phyloP scores from a whole-genome alignment of 768 basidiomycete species.

The Russula emetica region DNA sequence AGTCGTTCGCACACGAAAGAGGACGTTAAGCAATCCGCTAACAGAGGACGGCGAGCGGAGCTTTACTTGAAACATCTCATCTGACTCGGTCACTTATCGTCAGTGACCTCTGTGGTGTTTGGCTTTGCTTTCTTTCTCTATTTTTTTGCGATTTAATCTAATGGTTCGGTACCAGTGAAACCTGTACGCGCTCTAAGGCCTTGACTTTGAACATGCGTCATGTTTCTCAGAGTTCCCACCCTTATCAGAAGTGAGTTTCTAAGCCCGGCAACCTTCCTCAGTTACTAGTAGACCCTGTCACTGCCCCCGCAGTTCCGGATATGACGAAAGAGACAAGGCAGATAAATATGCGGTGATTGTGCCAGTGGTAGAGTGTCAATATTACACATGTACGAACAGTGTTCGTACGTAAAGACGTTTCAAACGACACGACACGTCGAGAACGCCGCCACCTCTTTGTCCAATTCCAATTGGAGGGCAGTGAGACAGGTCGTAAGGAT shows the following conservation, averaged over 20 bases:
- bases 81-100: background rate
- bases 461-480: too few relatives aligned
- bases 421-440: background rate
- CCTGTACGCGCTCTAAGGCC: conserved; percentile 16
- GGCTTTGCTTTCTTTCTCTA: conserved; percentile 4
- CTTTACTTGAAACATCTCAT: conserved; percentile 8
- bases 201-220: conserved; percentile 9
- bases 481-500: background rate
- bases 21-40: conserved; percentile 13
- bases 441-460: too few relatives aligned
- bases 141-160: conserved; percentile 20
- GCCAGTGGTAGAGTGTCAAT: background rate
- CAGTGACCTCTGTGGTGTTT: conserved; percentile 19
- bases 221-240: conserved; percentile 5
- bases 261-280: too few relatives aligned
- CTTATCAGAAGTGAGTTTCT: background rate
- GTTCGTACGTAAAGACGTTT: too few relatives aligned
- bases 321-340: background rate
- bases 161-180: conserved; percentile 21
- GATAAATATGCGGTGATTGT: background rate
- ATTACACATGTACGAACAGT: background rate
- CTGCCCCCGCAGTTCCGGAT: background rate
- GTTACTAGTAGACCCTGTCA: background rate
- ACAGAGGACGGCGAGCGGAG: background rate
- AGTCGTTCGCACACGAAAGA: conserved; percentile 66